These are phyloP conservation scores for Emergomyces pasteurianus DNA, from an alignment of 2,329 filamentous ascomycete genomes.

Conservation along the genomic window DNA sequence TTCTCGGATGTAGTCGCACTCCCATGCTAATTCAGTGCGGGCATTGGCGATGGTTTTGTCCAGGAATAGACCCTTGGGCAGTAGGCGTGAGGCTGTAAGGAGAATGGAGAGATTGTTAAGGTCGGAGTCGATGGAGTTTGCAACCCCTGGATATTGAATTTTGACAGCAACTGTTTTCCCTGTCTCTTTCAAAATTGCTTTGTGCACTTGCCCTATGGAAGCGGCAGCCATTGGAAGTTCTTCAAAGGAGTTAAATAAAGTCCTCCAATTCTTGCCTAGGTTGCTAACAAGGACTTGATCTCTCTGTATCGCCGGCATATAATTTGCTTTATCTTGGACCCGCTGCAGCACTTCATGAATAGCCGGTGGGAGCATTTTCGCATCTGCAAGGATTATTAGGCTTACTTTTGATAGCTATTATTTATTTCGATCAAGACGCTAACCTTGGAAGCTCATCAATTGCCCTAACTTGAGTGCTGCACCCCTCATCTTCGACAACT, in stretches of 20 bases:
- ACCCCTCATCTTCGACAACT: conserved; percentile 89
- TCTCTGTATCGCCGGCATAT: conserved; percentile 91
- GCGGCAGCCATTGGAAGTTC: conserved; percentile 89
- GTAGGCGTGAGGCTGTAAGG: conserved; percentile 74
- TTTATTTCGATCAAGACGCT: conserved; percentile 5
- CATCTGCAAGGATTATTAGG: conserved; percentile 41
- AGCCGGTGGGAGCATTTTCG: conserved; percentile 78
- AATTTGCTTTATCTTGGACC: conserved; percentile 92
- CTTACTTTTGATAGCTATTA: background rate
- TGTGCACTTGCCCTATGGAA: conserved; percentile 93
- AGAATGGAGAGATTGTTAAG: conserved; percentile 86
- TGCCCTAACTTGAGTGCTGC: conserved; percentile 95
- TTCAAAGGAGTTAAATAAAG: conserved; percentile 72
- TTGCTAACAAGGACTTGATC: conserved; percentile 70
- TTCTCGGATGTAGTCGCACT: conserved; percentile 90
- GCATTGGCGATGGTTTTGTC: conserved; percentile 97
- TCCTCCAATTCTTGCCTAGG: conserved; percentile 72
- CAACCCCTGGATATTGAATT: conserved; percentile 92
- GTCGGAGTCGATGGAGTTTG: conserved; percentile 91
- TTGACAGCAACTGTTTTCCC: conserved; percentile 80
- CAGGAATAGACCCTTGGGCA: conserved; percentile 85
- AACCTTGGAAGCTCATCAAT: conserved; percentile 89
- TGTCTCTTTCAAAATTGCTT: conserved; percentile 63
- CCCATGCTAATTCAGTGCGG: conserved; percentile 82
- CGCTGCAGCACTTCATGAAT: conserved; percentile 86